Conservation (phyloP, 2,329 filamentous ascomycete genomes). For the Paraphoma sp. region DNA sequence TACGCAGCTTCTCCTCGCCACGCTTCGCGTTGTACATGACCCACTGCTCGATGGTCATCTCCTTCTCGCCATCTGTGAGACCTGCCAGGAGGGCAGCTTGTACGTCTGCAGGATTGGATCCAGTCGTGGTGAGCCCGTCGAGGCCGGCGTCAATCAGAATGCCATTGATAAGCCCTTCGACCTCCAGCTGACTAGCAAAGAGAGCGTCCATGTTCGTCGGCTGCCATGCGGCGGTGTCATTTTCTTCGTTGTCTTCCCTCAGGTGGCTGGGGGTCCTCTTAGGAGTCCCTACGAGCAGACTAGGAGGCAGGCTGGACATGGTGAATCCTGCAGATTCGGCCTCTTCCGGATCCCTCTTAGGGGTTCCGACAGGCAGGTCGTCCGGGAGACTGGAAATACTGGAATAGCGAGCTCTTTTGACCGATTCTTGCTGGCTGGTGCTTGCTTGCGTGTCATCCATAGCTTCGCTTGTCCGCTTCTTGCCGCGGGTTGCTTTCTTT, state of each 20-base stretch:
- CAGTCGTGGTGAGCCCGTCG: slow-evolving; percentile 32
- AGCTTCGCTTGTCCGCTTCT: slow-evolving; percentile 23
- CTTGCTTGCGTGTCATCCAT: slow-evolving; percentile 6
- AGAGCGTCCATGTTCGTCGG: slow-evolving; percentile 78
- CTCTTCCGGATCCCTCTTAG: slow-evolving; percentile 21
- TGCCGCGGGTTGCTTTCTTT: slow-evolving; percentile 19
- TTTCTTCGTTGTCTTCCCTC: neutral
- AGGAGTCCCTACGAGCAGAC: slow-evolving; percentile 1
- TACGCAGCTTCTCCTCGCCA: slow-evolving; percentile 79
- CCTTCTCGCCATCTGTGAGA: slow-evolving; percentile 77
- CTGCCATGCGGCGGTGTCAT: slow-evolving; percentile 61
- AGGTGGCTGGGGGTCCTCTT: neutral
- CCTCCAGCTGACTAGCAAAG: slow-evolving; percentile 53
- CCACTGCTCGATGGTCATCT: slow-evolving; percentile 95
- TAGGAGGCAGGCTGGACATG: slow-evolving; percentile 5
- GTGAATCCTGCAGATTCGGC: slow-evolving; percentile 1
- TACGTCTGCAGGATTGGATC: slow-evolving; percentile 41
- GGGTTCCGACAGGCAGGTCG: slow-evolving; percentile 3
- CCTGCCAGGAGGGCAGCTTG: slow-evolving; percentile 62
- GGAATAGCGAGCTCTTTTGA: slow-evolving; percentile 9
- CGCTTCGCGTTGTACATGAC: slow-evolving; percentile 79
- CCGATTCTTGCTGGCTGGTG: slow-evolving; percentile 21
- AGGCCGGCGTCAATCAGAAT: slow-evolving; percentile 39
- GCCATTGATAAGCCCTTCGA: slow-evolving; percentile 30
- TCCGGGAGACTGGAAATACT: slow-evolving; percentile 27